Evolutionary conservation across 2,329 filamentous ascomycete species (phyloP), one percentile per base, ranked within the genome.

Genomic region (Pseudogymnoascus sp.): DNA sequence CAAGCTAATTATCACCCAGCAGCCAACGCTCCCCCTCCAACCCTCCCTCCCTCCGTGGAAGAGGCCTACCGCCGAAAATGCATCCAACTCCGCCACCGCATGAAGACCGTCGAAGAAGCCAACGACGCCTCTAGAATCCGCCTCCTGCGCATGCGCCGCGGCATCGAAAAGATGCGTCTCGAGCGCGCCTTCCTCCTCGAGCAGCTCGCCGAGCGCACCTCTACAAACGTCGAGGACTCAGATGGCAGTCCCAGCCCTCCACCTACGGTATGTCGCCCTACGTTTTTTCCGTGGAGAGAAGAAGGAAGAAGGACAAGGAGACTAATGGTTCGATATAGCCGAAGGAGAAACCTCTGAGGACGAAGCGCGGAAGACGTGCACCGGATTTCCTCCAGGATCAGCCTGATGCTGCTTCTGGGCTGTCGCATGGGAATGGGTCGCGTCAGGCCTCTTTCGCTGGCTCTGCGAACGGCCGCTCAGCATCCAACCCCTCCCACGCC

Each of bases 61-160:
- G 89, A 93, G 74, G 93, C 93, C 60, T 99, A 97, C 77, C 92
- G 95, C 71, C 86, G 91, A 67, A 97, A 99, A 85, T 97, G 93
- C 76, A 91, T 97, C 73, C 90, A 96, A 70, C 84, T 99, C 21
- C 96, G 96, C 78, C 89, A 91, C 70, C 89, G 95, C 65, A 90
- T 95, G 67, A 89, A 88, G 74, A 93, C 97, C 74, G 91, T 97
- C 70, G 93, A 97, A 74, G 87, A 91, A 64, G 88, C 91, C 72
- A 97, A 97, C 75, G 92, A 96, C 70, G 84, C 89, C 63, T 88
- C 91, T 55, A 86, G 91, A 61, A 80, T 91, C 61, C 89, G 91
- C 60, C 89, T 96, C 66, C 81, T 84, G 41, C 88, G 93, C 58
- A 85, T 96, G 65, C 88, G 90, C 75, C 87, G 93, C 67, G 89